These are phyloP conservation scores for Neofusicoccum umdonicola DNA, from an alignment of 2,329 filamentous ascomycete genomes.

Conservation along the genomic window DNA sequence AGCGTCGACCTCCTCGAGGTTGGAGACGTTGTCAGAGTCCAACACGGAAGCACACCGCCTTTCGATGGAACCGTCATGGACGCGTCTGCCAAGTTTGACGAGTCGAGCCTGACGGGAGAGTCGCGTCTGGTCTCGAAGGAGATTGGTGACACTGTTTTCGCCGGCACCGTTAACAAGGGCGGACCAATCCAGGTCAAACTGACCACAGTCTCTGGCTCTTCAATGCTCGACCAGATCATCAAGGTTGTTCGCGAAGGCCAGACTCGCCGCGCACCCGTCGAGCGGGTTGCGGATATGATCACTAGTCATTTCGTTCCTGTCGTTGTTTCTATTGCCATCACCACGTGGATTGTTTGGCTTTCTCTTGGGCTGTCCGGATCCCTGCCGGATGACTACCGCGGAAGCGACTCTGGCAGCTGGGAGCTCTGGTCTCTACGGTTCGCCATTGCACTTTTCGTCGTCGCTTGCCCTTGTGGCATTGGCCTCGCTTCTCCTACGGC, in stretches of 20 bases:
- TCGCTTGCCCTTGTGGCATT: conserved; percentile 81
- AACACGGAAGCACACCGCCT: conserved; percentile 78
- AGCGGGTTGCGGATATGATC: conserved; percentile 69
- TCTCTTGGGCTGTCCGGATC: conserved; percentile 58
- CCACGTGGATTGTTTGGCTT: conserved; percentile 73
- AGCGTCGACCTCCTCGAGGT: conserved; percentile 63
- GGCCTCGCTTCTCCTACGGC: conserved; percentile 84
- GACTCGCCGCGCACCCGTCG: conserved; percentile 70
- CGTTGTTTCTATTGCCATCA: conserved; percentile 66
- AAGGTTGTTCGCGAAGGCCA: conserved; percentile 75
- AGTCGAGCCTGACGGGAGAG: conserved; percentile 85
- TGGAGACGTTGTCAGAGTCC: conserved; percentile 62
- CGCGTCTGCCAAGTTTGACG: conserved; percentile 70
- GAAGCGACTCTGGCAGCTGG: conserved; percentile 60
- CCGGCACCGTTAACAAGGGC: conserved; percentile 73
- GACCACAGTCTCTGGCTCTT: conserved; percentile 63
- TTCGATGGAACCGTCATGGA: conserved; percentile 68
- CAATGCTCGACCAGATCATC: conserved; percentile 79
- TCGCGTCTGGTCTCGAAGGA: conserved; percentile 65
- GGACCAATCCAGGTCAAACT: conserved; percentile 61
- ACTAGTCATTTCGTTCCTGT: conserved; percentile 76
- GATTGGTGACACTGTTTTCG: conserved; percentile 63
- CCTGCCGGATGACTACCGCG: conserved; percentile 58
- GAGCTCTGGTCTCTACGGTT: conserved; percentile 75
- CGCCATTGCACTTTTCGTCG: conserved; percentile 82